Percentiles rank a stretch among this genome's conserved stretches.
phyloP scores from a whole-genome alignment of 805 yeast genomes.

The Kodamaea hsintzibuensis region DNA sequence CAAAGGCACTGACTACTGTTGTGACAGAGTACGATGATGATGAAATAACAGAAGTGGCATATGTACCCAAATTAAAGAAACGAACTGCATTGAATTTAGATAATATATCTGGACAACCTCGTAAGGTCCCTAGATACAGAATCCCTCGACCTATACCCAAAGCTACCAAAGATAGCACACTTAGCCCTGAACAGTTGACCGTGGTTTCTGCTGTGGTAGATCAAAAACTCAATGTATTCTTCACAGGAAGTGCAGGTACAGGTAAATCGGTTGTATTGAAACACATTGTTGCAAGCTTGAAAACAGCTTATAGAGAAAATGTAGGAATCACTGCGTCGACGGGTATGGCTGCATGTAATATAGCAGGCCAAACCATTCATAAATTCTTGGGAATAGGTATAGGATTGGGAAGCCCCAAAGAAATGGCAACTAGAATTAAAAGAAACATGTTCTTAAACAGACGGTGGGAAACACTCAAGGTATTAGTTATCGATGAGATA shows the following conservation, averaged over 20 bases:
- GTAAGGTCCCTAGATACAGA: constrained; percentile 12
- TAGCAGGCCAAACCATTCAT: constrained; percentile 89
- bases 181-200: constrained; percentile 43
- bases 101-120: constrained; percentile 18
- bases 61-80: not conserved
- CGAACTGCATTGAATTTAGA: not conserved
- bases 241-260: constrained; percentile 87
- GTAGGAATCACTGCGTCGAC: constrained; percentile 95
- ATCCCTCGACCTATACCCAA: constrained; percentile 15
- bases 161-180: constrained; percentile 8
- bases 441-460: constrained; percentile 42
- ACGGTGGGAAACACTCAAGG: constrained; percentile 69
- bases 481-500: constrained; percentile 85
- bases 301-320: constrained; percentile 34
- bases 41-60: not conserved
- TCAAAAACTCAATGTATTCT: constrained; percentile 58
- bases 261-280: constrained; percentile 75
- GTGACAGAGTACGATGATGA: constrained; percentile 1
- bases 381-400: constrained; percentile 84
- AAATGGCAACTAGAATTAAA: constrained; percentile 49
- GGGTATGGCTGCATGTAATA: constrained; percentile 92
- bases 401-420: constrained; percentile 53
- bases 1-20: not conserved
- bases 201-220: constrained; percentile 55
- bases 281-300: constrained; percentile 52